These are phyloP conservation scores for Amanita fuliginea DNA, from an alignment of 768 basidiomycete genomes.

Conservation along the genomic window DNA sequence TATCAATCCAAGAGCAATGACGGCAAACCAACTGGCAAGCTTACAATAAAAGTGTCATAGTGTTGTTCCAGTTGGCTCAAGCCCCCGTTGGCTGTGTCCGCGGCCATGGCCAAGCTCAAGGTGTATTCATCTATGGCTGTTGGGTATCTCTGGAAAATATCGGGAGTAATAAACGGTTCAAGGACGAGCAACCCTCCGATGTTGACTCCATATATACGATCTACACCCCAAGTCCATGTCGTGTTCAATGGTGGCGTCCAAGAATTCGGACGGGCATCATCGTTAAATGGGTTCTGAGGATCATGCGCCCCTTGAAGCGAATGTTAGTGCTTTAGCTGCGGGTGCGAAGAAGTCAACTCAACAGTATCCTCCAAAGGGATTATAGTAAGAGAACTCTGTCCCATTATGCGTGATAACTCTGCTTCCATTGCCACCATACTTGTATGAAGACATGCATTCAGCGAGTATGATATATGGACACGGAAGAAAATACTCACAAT, in stretches of 20 bases:
- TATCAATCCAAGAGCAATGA: background rate
- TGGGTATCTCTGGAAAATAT: slow-evolving; percentile 50
- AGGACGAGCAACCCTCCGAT: slow-evolving; percentile 66
- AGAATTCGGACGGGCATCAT: slow-evolving; percentile 53
- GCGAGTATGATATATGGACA: background rate
- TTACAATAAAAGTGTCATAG: slow-evolving; percentile 74
- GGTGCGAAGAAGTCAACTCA: slow-evolving; percentile 14
- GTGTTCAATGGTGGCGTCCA: slow-evolving; percentile 68
- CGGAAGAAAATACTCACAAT: slow-evolving; percentile 1
- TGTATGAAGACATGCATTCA: background rate
- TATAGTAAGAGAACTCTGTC: slow-evolving; percentile 55
- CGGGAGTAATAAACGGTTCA: slow-evolving; percentile 70
- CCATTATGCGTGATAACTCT: slow-evolving; percentile 50
- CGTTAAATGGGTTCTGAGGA: slow-evolving; percentile 55
- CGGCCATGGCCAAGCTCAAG: slow-evolving; percentile 53
- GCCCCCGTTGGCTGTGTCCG: slow-evolving; percentile 41
- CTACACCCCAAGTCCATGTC: slow-evolving; percentile 53
- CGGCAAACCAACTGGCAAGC: slow-evolving; percentile 15
- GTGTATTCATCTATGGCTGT: slow-evolving; percentile 56
- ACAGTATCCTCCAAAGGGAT: slow-evolving; percentile 61
- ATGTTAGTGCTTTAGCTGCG: background rate
- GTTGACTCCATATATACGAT: slow-evolving; percentile 54
- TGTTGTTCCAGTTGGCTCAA: slow-evolving; percentile 62
- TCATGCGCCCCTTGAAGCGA: slow-evolving; percentile 39
- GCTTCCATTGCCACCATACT: slow-evolving; percentile 54